Percentiles rank a stretch among this genome's conserved stretches.
Conservation (phyloP, 2,329 filamentous ascomycete genomes). For the Zasmidium cellare region DNA sequence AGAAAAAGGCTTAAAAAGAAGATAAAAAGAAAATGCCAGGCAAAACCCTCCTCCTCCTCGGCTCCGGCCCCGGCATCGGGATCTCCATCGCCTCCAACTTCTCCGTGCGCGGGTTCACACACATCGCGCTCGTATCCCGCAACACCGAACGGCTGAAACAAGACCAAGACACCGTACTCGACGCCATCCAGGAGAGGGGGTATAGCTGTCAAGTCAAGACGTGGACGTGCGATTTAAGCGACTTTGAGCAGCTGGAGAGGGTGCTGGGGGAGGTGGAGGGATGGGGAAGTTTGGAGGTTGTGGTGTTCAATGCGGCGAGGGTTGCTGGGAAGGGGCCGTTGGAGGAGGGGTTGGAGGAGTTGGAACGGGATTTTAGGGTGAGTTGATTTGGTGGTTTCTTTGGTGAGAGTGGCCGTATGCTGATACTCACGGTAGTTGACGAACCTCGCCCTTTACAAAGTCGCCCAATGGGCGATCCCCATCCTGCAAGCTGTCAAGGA, state of each 20-base stretch:
- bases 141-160: slow-evolving; percentile 42
- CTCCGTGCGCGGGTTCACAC: slow-evolving; percentile 45
- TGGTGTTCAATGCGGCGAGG: slow-evolving; percentile 56
- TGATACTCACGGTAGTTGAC: slow-evolving; percentile 40
- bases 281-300: slow-evolving; percentile 45
- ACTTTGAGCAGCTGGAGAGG: slow-evolving; percentile 39
- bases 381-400: too few species aligned
- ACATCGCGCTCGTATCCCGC: slow-evolving; percentile 52
- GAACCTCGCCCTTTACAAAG: slow-evolving; percentile 49
- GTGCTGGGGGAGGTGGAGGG: slow-evolving; percentile 46
- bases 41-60: slow-evolving; percentile 40
- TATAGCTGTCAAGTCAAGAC: slow-evolving; percentile 44
- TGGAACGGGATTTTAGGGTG: slow-evolving; percentile 54
- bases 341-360: slow-evolving; percentile 44
- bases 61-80: slow-evolving; percentile 53
- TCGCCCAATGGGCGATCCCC: slow-evolving; percentile 51
- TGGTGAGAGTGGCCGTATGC: not conserved
- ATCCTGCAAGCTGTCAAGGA: slow-evolving; percentile 37
- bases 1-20: not conserved
- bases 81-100: slow-evolving; percentile 44
- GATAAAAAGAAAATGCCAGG: not conserved
- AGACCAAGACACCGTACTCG: slow-evolving; percentile 31
- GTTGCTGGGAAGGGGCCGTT: slow-evolving; percentile 47
- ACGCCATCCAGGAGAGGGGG: slow-evolving; percentile 32
- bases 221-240: slow-evolving; percentile 47